Percentiles rank a stretch among this genome's conserved stretches.
These are phyloP conservation scores for Stemphylium beticola DNA, from an alignment of 2,329 filamentous ascomycete genomes.

Conservation along the genomic window DNA sequence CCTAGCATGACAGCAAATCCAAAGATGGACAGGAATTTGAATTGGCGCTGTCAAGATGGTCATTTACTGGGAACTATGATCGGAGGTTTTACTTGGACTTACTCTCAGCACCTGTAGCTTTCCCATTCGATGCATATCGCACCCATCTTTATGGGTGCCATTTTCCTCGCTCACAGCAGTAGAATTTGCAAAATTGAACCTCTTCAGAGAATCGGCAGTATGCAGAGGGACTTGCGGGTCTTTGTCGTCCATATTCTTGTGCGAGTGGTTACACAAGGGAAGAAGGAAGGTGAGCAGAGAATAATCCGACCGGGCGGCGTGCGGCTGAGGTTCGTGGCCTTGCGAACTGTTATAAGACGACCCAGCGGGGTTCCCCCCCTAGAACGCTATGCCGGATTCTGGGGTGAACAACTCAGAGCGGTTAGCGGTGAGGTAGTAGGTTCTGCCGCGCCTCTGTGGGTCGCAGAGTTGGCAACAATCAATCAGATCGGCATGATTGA, in stretches of 20 bases:
- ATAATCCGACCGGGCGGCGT: too few species aligned
- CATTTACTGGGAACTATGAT: neutral
- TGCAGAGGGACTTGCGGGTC: neutral
- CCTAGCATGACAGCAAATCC: conserved; percentile 17
- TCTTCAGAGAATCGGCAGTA: neutral
- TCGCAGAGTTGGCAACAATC: too few species aligned
- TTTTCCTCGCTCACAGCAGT: conserved; percentile 15
- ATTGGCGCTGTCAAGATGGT: conserved; percentile 16
- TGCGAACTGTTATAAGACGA: too few species aligned
- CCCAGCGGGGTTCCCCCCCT: too few species aligned
- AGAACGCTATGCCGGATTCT: too few species aligned
- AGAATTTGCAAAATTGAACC: neutral
- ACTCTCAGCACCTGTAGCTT: conserved; percentile 27
- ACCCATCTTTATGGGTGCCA: conserved; percentile 23
- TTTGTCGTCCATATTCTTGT: neutral
- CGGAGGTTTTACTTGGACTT: neutral
- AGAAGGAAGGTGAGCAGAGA: too few species aligned
- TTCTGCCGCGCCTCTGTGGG: too few species aligned
- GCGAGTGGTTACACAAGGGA: too few species aligned
- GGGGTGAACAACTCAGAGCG: too few species aligned
- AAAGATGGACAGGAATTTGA: conserved; percentile 22
- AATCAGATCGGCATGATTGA: too few species aligned
- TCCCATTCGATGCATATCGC: conserved; percentile 34
- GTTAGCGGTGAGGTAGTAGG: too few species aligned
- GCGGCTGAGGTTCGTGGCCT: too few species aligned